Conservation (phyloP, 2,329 filamentous ascomycete species). For the Alternaria sp. region DNA sequence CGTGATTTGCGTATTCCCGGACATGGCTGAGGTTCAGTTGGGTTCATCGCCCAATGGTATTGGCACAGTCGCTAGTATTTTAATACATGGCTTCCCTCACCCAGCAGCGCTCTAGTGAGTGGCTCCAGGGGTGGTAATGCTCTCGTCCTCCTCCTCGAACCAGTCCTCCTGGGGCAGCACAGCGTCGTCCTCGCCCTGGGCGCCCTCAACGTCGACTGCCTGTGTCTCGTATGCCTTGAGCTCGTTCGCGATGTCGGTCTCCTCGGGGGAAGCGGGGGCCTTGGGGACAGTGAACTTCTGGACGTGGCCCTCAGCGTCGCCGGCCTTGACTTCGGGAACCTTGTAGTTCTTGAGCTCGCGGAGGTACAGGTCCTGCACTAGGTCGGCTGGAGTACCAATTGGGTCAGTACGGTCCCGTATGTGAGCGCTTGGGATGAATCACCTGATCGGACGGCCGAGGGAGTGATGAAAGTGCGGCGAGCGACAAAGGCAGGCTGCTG, state of each 20-base stretch:
- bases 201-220: constrained; percentile 93
- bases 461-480: constrained; percentile 71
- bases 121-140: constrained; percentile 53
- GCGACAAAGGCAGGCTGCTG: constrained; percentile 63
- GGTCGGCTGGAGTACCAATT: constrained; percentile 74
- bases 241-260: constrained; percentile 89
- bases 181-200: constrained; percentile 66
- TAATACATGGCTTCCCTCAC: constrained; percentile 41
- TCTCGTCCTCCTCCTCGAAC: constrained; percentile 79
- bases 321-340: constrained; percentile 80
- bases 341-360: constrained; percentile 97
- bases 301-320: constrained; percentile 89
- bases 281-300: constrained; percentile 85
- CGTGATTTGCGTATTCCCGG: constrained; percentile 27
- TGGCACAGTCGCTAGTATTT: constrained; percentile 48
- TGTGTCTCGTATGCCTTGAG: constrained; percentile 95
- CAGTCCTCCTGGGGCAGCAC: constrained; percentile 74
- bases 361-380: constrained; percentile 97
- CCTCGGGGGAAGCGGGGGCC: constrained; percentile 88
- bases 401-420: constrained; percentile 36
- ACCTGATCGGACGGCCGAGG: constrained; percentile 70
- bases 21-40: constrained; percentile 2
- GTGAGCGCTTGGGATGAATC: constrained; percentile 50
- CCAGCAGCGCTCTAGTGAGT: constrained; percentile 37
- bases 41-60: constrained; percentile 43